A percentile compares a stretch with the other conserved stretches of the same genome.
phyloP scores from a whole-genome alignment of 495 filamentous ascomycete species.

The Aspergillus heteromorphus region DNA sequence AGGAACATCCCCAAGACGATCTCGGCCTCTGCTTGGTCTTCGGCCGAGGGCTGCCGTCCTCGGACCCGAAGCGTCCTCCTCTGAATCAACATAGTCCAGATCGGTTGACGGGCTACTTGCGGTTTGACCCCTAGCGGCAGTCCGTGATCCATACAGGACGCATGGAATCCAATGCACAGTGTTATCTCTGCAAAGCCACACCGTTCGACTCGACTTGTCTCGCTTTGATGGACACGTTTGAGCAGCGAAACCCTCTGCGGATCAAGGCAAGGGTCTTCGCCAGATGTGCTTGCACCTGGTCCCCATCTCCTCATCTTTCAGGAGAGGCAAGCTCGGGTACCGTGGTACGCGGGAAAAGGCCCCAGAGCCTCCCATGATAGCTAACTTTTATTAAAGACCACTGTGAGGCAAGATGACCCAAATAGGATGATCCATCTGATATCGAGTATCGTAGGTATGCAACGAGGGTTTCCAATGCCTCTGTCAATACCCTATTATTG shows the following conservation, averaged over 20 bases:
- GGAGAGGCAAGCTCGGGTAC: not conserved
- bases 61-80: not conserved
- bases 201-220: not conserved
- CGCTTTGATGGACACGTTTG: not conserved
- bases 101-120: not conserved
- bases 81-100: not conserved
- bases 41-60: not conserved
- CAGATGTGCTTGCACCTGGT: not conserved
- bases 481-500: not conserved
- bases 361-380: not conserved
- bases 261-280: not conserved
- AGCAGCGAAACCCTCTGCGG: not conserved
- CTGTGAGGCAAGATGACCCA: not conserved
- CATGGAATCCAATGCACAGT: not conserved
- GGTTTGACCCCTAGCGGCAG: not conserved
- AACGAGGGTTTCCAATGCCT: not conserved
- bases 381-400: not conserved
- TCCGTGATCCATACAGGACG: not conserved
- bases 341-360: not conserved
- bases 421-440: not conserved
- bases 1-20: not conserved
- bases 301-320: not conserved
- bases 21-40: not conserved
- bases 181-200: not conserved
- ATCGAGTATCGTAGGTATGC: not conserved